Conservation (phyloP, 495 filamentous ascomycete genomes). For the Annulohypoxylon nitens region DNA sequence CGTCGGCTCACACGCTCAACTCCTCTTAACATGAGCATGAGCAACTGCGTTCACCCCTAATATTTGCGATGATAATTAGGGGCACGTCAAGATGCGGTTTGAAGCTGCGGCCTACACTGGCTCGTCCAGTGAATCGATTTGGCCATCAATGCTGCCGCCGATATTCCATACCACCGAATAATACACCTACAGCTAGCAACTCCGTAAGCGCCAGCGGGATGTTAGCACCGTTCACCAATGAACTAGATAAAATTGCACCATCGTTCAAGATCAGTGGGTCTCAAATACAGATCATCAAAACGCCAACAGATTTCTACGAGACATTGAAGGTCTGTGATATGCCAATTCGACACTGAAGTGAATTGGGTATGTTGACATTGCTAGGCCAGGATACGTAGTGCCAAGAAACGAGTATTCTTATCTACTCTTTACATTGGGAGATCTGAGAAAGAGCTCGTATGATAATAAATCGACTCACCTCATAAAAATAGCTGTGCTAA, state of each 20-base stretch:
- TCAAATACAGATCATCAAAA: conserved; percentile 82
- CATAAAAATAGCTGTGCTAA: conserved; percentile 9
- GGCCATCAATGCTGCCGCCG: conserved; percentile 54
- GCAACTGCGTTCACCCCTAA: not conserved
- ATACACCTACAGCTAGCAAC: conserved; percentile 42
- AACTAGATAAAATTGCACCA: conserved; percentile 90
- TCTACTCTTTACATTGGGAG: conserved; percentile 97
- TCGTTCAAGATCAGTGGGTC: conserved; percentile 86
- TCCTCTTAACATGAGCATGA: conserved; percentile 9
- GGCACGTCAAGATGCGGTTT: conserved; percentile 47
- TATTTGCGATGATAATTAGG: conserved; percentile 44
- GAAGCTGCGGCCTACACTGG: conserved; percentile 44
- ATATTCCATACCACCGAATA: conserved; percentile 58
- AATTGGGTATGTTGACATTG: conserved; percentile 28
- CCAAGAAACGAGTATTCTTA: conserved; percentile 84
- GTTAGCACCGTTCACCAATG: conserved; percentile 76
- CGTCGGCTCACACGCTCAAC: not conserved
- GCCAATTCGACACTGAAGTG: conserved; percentile 16
- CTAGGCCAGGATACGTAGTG: conserved; percentile 83
- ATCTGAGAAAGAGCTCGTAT: conserved; percentile 87
- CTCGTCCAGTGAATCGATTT: conserved; percentile 33
- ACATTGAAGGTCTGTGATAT: conserved; percentile 77
- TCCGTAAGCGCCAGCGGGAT: conserved; percentile 55
- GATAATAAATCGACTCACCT: conserved; percentile 8
- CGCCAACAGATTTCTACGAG: conserved; percentile 87